A percentile compares a stretch with the other conserved stretches of the same genome.
These are phyloP conservation scores for Nepenthes gracilis DNA, from an alignment of 148 eudicot species.

Conservation along the genomic window DNA sequence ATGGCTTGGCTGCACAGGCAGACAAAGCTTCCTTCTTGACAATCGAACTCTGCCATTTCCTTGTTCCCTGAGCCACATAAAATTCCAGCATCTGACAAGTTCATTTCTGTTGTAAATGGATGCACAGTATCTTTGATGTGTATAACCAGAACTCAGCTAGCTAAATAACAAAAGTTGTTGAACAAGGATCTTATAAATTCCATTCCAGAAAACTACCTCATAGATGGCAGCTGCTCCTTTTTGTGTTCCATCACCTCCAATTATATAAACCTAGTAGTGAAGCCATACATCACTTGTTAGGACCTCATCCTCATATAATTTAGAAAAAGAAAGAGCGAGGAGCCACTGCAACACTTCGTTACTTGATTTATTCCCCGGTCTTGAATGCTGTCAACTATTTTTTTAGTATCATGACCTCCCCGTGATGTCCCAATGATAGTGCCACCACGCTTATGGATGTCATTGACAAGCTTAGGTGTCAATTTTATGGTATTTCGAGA, in stretches of 20 bases:
- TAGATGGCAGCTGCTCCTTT: constrained; percentile 79
- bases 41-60: no score
- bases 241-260: constrained; percentile 94
- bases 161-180: not conserved
- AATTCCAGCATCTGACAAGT: no score
- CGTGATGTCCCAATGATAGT: constrained; percentile 81
- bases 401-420: constrained; percentile 86
- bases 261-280: constrained; percentile 57
- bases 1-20: no score
- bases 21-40: no score
- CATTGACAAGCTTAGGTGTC: constrained; percentile 72
- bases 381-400: constrained; percentile 93
- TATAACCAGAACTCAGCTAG: not conserved
- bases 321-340: not conserved
- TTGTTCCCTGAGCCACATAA: no score
- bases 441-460: constrained; percentile 93
- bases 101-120: no score
- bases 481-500: constrained; percentile 60
- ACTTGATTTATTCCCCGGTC: constrained; percentile 94
- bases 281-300: not conserved
- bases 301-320: not conserved
- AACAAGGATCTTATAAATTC: not conserved
- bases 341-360: not conserved
- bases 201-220: constrained; percentile 28
- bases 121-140: no score